Base-by-base conservation (phyloP, 306 rosid species). In the Sechiopsis laciniata region DNA sequence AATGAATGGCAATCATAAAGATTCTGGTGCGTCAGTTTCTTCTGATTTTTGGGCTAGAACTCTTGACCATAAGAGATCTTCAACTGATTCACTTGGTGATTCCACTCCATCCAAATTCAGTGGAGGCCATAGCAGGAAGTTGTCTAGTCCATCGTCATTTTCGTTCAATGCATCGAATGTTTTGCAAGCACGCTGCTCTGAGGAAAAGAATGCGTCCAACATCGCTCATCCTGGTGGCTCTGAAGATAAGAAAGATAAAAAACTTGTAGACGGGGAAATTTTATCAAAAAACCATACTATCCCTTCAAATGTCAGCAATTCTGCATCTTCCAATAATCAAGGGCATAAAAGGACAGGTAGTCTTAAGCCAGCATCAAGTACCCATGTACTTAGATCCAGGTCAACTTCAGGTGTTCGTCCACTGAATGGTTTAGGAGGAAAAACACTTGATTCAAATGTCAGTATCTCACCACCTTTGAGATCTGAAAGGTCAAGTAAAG, bases 41-140 rank as follows among this genome's bases (percentile, higher is more conserved):
- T 83, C 98, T 76, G 88, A 80, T 73, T 94, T 90, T 69, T 89
- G 97, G 96, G 86, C 83, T 51, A 78, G 78, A 60, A 66, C 87
- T 76, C 85, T 87, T 16, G 79, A 85, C 64, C 69, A 77, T 15
- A 16, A 55, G 56, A 84, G 73, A 76, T 76, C 78, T 37, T 29
- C 71, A 48, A 79, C 50, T 17, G 82, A 83, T 73, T 55, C 75
- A 62, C 55, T 50, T 8, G 57, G 64, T 71, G 82, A 71, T 58
- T 57, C 74, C 8, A 13, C 64, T 75, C 22, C 50, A 69, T 78
- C 83, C 71, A 77, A 56, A 55, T 78, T 83, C 7, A 54, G 70
- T 74, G 85, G 68, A 62, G 63, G 82, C 15, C 56, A 55, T 29
- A 52, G 58, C 17, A 65, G 69, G 53, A 83, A 56, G 82, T 68